Evolutionary conservation across 2,329 filamentous ascomycete species (phyloP).

Genomic region (Myriosclerotinia curreyana): DNA sequence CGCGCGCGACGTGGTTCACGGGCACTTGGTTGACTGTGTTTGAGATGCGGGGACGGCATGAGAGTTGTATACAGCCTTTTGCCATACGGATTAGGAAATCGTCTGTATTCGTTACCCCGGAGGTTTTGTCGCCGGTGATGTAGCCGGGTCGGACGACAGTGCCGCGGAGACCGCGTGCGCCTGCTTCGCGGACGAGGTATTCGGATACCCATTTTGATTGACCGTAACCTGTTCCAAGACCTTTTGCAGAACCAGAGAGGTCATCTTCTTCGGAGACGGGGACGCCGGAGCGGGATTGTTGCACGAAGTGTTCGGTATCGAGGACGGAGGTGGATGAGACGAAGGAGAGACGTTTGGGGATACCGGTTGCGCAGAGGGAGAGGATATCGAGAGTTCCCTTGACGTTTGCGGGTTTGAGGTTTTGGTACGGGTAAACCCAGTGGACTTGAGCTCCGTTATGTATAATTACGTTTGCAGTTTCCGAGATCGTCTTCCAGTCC

Average conservation of each 20-base stretch:
- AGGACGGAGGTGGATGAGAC: constrained; percentile 80
- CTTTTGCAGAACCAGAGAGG: constrained; percentile 69
- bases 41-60: constrained; percentile 67
- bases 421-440: constrained; percentile 76
- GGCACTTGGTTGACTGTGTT: constrained; percentile 91
- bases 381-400: constrained; percentile 75
- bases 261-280: constrained; percentile 74
- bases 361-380: constrained; percentile 70
- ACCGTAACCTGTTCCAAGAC: constrained; percentile 83
- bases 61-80: constrained; percentile 84
- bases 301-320: constrained; percentile 77
- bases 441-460: constrained; percentile 83
- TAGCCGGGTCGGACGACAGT: constrained; percentile 82
- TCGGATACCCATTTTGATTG: constrained; percentile 82
- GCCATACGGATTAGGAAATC: constrained; percentile 85
- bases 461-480: constrained; percentile 68
- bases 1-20: constrained; percentile 76
- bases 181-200: constrained; percentile 72
- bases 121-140: constrained; percentile 68
- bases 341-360: constrained; percentile 76
- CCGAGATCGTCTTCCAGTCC: constrained; percentile 62
- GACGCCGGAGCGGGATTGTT: constrained; percentile 64
- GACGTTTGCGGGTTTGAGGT: constrained; percentile 72
- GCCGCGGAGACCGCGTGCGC: constrained; percentile 70
- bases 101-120: constrained; percentile 74